phyloP scores from a whole-genome alignment of 208 protist genomes.

The Acanthamoeba divionensis region DNA sequence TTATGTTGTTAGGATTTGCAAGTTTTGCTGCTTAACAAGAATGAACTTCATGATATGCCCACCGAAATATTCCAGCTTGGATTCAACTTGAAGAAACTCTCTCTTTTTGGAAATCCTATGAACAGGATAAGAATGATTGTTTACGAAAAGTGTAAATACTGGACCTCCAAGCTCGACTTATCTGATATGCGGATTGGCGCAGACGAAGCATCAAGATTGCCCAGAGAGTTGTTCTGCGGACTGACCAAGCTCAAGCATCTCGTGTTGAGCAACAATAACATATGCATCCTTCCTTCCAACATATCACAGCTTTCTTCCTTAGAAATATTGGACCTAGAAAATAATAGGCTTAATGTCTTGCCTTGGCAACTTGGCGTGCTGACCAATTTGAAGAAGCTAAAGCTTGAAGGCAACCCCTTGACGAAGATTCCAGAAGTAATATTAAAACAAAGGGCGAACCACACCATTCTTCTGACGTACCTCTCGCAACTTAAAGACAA shows the following conservation, averaged over 20 bases:
- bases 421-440: neutral
- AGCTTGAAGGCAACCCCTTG: conserved; percentile 31
- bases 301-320: neutral
- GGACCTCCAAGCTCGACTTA: conserved; percentile 3
- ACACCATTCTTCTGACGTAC: neutral
- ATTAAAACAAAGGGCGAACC: neutral
- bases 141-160: conserved; percentile 31
- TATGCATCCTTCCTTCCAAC: neutral
- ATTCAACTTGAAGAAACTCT: neutral
- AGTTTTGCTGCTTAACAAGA: neutral
- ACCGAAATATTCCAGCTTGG: neutral
- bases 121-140: conserved; percentile 5
- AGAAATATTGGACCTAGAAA: conserved; percentile 26
- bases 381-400: neutral
- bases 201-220: neutral
- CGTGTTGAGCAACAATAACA: conserved; percentile 40
- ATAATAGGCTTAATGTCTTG: conserved; percentile 27
- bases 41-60: neutral
- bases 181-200: conserved; percentile 11
- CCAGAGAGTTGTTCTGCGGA: conserved; percentile 1
- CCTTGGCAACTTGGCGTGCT: conserved; percentile 28
- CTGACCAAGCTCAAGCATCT: neutral
- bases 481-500: neutral
- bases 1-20: neutral
- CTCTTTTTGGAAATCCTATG: conserved; percentile 41